These are phyloP conservation scores for Cucurbitaria berberidis DNA, from an alignment of 2,329 filamentous ascomycete species.

Conservation along the genomic window DNA sequence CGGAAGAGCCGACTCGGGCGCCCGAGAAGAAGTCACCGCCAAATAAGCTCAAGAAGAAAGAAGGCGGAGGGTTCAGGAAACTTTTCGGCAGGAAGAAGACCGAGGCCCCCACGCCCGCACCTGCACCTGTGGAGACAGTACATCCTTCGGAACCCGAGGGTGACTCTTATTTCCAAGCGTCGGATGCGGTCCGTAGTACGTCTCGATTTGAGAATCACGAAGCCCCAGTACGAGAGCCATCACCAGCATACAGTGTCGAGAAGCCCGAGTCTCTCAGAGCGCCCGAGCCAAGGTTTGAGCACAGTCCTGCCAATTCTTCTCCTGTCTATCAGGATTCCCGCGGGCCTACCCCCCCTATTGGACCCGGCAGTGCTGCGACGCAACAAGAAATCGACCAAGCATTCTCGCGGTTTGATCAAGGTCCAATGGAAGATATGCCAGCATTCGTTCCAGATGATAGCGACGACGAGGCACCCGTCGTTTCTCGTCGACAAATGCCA, in stretches of 20 bases:
- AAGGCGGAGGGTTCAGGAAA: slow-evolving; percentile 48
- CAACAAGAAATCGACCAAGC: slow-evolving; percentile 65
- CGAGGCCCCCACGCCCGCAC: slow-evolving; percentile 20
- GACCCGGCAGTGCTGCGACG: slow-evolving; percentile 68
- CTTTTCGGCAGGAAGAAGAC: slow-evolving; percentile 50
- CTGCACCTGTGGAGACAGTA: slow-evolving; percentile 17
- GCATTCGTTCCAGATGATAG: slow-evolving; percentile 70
- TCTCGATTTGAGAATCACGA: slow-evolving; percentile 34
- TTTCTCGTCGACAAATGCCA: slow-evolving; percentile 28
- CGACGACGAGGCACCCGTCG: slow-evolving; percentile 39
- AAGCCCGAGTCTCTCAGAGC: slow-evolving; percentile 26
- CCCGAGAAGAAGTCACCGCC: slow-evolving; percentile 39
- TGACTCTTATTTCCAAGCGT: slow-evolving; percentile 23
- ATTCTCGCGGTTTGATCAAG: slow-evolving; percentile 81
- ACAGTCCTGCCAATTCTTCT: slow-evolving; percentile 34
- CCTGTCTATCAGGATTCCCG: slow-evolving; percentile 20
- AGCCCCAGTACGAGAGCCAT: slow-evolving; percentile 31
- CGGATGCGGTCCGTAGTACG: slow-evolving; percentile 29
- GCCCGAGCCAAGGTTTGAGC: slow-evolving; percentile 32
- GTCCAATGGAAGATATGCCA: slow-evolving; percentile 83
- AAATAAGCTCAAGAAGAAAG: slow-evolving; percentile 48
- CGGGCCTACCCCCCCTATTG: slow-evolving; percentile 56
- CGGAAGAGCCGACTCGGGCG: slow-evolving; percentile 25
- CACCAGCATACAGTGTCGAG: slow-evolving; percentile 29
- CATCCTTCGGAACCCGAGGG: slow-evolving; percentile 23